Conservation (phyloP, 768 basidiomycete genomes). For the Boletus pseudopeckii region DNA sequence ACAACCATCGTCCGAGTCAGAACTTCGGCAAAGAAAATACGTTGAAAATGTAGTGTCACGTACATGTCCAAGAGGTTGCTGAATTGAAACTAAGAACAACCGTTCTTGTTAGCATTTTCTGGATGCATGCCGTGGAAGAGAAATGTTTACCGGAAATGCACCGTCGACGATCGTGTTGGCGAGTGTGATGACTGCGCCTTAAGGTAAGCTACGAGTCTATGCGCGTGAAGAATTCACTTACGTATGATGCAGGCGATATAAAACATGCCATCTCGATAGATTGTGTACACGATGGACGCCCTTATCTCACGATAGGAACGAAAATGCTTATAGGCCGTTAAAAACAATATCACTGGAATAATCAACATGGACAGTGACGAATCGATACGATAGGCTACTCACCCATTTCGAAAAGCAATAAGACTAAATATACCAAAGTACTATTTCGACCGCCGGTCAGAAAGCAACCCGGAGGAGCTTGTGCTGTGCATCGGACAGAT, state of each 20-base stretch:
- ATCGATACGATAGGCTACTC: neutral
- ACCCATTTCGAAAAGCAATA: constrained; percentile 13
- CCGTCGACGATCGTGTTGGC: constrained; percentile 8
- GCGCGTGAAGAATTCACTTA: neutral
- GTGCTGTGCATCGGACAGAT: neutral
- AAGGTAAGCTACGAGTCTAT: neutral
- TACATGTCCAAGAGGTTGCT: constrained; percentile 3
- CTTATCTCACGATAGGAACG: constrained; percentile 1
- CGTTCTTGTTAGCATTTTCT: neutral
- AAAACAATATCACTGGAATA: constrained; percentile 5
- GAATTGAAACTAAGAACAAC: constrained; percentile 1
- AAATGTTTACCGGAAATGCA: constrained; percentile 7
- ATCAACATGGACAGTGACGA: neutral
- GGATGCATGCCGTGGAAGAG: neutral
- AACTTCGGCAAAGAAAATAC: neutral
- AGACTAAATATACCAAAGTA: constrained; percentile 5
- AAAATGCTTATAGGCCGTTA: constrained; percentile 6
- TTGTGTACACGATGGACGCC: neutral
- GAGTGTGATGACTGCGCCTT: constrained; percentile 12
- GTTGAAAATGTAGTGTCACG: neutral
- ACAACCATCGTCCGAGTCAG: neutral
- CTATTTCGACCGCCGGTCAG: neutral
- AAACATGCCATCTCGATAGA: constrained; percentile 18
- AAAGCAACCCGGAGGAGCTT: neutral
- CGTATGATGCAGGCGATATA: constrained; percentile 18